Base-by-base conservation (phyloP, 352 stramenopile genomes). In the Thraustochytrium striatum region DNA sequence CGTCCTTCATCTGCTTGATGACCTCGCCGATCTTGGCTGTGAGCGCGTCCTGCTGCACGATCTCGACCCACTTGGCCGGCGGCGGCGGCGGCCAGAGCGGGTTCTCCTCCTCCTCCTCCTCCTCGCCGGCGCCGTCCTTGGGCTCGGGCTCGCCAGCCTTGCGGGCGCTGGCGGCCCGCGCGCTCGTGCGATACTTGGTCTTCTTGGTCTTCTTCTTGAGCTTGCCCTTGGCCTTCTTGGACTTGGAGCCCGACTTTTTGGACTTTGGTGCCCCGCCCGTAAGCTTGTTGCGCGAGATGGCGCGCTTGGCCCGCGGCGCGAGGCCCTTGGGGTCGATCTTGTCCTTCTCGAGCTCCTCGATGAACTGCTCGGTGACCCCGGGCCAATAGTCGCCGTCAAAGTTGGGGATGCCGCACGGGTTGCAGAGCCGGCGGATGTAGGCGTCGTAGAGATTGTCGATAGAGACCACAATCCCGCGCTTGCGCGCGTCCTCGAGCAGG, bases 371-470 rank as follows among this genome's bases (percentile, higher is more conserved):
- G 25, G 59, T 81, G 11, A 81, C 72, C 1, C 72, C 72, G n/a
- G 72, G 72, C 72, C 72, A 81, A 43, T 81, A 81, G 62, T 81
- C 72, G 38, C 72, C 72, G 5, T 81, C 72, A 72, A 81, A 81
- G 52, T 81, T 81, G 7, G 72, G 72, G 0, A 81, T 30, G 19
- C 9, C 19, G 43, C 57, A 35, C 3, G 52, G 61, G 55, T 41
- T 81, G 75, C 72, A 75, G 59, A 84, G 33, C 25, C 58, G 47
- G n/a, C 79, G 52, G 36, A 84, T 82, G 79, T 97, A 97, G 73
- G 94, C 90, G 81, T 98, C 93, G 79, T 96, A 98, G 69, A 99
- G 88, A 81, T 96, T 98, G 43, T 92, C 91, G n/a, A 98, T 94
- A 69, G 97, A 89, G 61, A 89, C 89, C 21, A 98, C 92, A 32